These are phyloP conservation scores for Hermanozyma aechmeae DNA, from an alignment of 805 yeast species.

Conservation along the genomic window DNA sequence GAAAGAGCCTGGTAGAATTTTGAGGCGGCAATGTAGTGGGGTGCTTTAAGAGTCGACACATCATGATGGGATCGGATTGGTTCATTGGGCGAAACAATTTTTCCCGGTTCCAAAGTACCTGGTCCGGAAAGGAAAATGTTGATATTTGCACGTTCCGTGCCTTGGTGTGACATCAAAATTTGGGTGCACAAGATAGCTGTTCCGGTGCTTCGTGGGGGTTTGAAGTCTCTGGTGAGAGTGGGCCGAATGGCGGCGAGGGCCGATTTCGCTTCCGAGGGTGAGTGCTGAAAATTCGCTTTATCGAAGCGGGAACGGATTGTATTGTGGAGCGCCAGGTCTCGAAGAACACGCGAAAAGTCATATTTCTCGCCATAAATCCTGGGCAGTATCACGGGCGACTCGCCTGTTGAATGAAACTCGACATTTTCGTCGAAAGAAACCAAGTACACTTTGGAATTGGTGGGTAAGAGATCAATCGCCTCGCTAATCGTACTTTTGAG, in stretches of 20 bases:
- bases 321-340: constrained; percentile 2
- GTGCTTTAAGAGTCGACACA: constrained; percentile 19
- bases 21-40: constrained; percentile 15
- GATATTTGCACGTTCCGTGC: too few relatives aligned
- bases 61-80: constrained; percentile 27
- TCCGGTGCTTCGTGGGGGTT: constrained; percentile 28
- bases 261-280: constrained; percentile 3
- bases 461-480: constrained; percentile 10
- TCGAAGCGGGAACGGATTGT: constrained; percentile 4
- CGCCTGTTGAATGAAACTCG: constrained; percentile 10
- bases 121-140: constrained; percentile 29
- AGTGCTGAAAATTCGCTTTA: constrained; percentile 4
- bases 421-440: constrained; percentile 22
- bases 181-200: constrained; percentile 18
- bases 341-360: constrained; percentile 1
- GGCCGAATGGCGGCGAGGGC: constrained; percentile 12
- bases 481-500: constrained; percentile 7
- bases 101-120: constrained; percentile 28
- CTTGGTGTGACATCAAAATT: too few relatives aligned
- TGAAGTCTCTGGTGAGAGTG: constrained; percentile 14
- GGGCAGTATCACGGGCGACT: not conserved
- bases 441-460: constrained; percentile 11
- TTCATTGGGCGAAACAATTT: constrained; percentile 12
- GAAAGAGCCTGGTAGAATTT: constrained; percentile 21
- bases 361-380: constrained; percentile 1